Base-by-base conservation (phyloP, 257 asterid species). In the Datura wrightii region DNA sequence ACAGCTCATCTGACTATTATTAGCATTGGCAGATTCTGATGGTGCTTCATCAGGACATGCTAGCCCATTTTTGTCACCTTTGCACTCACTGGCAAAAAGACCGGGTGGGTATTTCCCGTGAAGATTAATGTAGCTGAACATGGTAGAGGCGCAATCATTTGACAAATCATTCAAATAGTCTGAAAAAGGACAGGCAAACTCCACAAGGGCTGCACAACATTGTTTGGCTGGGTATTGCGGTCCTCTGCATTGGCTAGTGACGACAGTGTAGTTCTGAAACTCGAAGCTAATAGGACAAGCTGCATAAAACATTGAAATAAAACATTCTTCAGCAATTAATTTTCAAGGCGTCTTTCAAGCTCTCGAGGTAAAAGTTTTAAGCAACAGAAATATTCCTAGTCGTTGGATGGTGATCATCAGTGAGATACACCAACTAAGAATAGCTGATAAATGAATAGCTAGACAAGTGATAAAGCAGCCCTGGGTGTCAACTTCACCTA, bases 101-200 rank as follows among this genome's bases (percentile, higher is more conserved):
- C 97, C 98, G 0, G 95, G 93, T 5, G 98, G 97, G 74, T 95
- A 95, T 85, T 91, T 90, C 55, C 98, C 98, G 10, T 88, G 80
- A 60, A 93, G 92, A 87, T 93, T 91, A 79, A 95, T 95, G 80
- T 95, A 95, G 87, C 96, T 91, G 93, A 94, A 95, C 98, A 95
- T 95, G 65, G 92, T 88, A 6, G 92, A 70, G 72, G 98, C 96
- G 56, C 98, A 94, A 16, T 95, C 94, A 4, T 81, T 94, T 0
- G 92, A 24, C 50, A 91, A 60, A 80, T 95, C 98, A 53, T 94
- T 94, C 76, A 93, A 1, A 0, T 83, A 69, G 0, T 90, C 94
- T 1, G 58, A 66, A 67, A 39, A 92, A 14, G 95, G 97, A 74
- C 98, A 95, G 3, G 95, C 91, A 24, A 95, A 92, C 0, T 89